Percentiles rank a stretch among this genome's conserved stretches.
These are phyloP conservation scores for Coemansia sp. DNA, from an alignment of 192 early-diverging fungal species.

Conservation along the genomic window DNA sequence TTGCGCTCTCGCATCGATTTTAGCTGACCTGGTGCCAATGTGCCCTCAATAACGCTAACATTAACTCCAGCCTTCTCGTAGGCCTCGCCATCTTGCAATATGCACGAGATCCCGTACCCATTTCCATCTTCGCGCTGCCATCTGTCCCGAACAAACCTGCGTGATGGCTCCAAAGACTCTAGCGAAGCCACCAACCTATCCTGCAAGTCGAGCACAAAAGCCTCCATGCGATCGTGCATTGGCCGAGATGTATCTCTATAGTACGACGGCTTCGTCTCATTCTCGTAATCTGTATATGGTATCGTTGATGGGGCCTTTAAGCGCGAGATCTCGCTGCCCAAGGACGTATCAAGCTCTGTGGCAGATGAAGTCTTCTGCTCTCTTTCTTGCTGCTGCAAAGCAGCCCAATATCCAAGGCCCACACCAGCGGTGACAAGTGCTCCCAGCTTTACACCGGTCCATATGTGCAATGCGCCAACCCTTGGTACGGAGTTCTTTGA, in stretches of 20 bases:
- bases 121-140: conserved; percentile 87
- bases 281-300: conserved; percentile 38
- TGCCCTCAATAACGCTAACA: conserved; percentile 83
- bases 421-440: neutral
- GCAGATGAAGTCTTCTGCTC: neutral
- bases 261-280: conserved; percentile 28
- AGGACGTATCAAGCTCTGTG: neutral
- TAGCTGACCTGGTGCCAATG: conserved; percentile 72
- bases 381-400: neutral
- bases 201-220: conserved; percentile 75
- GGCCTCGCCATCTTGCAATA: conserved; percentile 86
- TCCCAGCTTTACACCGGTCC: neutral
- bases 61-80: conserved; percentile 98
- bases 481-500: neutral
- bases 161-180: conserved; percentile 63
- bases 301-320: conserved; percentile 26
- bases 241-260: conserved; percentile 37
- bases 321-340: conserved; percentile 26
- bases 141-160: conserved; percentile 68
- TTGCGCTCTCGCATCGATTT: conserved; percentile 89
- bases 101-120: conserved; percentile 88
- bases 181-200: conserved; percentile 63
- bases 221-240: conserved; percentile 84
- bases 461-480: neutral
- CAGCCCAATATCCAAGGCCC: conserved; percentile 5